Conservation (phyloP, 768 basidiomycete species). For the Crassisporium funariophilum region DNA sequence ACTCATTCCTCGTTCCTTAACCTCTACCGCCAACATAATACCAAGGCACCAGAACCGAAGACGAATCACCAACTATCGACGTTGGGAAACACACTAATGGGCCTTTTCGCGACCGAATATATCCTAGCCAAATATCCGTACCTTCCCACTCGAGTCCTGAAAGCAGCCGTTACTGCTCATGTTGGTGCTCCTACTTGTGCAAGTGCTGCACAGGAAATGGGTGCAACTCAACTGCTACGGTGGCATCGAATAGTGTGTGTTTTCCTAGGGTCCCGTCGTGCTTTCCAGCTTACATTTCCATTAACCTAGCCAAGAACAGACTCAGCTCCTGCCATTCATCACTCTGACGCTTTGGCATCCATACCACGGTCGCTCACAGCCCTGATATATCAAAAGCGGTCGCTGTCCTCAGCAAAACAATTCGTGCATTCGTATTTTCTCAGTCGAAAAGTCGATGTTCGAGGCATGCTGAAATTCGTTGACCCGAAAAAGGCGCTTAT, state of each 20-base stretch:
- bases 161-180: conserved; percentile 89
- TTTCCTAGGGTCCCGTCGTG: neutral
- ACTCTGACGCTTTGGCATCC: conserved; percentile 87
- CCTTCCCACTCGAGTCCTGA: conserved; percentile 87
- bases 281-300: conserved; percentile 4
- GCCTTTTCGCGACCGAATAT: conserved; percentile 87
- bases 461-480: conserved; percentile 37
- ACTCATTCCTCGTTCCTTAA: conserved; percentile 73
- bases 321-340: conserved; percentile 55
- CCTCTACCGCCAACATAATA: conserved; percentile 58
- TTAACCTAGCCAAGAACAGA: conserved; percentile 50
- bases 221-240: conserved; percentile 72
- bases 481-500: conserved; percentile 62
- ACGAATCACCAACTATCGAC: conserved; percentile 77
- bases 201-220: conserved; percentile 84
- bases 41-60: conserved; percentile 51
- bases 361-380: conserved; percentile 87
- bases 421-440: conserved; percentile 93
- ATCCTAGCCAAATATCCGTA: conserved; percentile 82
- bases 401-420: conserved; percentile 80
- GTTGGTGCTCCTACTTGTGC: conserved; percentile 86
- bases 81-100: conserved; percentile 87
- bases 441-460: conserved; percentile 78
- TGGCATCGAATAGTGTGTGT: conserved; percentile 77
- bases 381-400: conserved; percentile 85